Evolutionary conservation across 805 yeast genomes (phyloP).

Genomic region (Danielia reshetovae): DNA sequence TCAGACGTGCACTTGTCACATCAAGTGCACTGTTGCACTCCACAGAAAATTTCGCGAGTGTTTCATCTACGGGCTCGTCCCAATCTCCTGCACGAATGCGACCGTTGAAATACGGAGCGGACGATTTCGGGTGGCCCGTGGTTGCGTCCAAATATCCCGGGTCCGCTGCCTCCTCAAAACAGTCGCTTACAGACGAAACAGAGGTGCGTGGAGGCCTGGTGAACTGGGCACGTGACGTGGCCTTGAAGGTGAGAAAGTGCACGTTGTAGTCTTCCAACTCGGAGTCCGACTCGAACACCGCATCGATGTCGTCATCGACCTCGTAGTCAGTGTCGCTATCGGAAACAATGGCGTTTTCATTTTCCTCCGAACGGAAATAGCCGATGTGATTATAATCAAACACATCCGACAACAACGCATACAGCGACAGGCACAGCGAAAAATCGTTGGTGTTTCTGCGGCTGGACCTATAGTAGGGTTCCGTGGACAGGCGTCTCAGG

Average conservation of each 20-base stretch:
- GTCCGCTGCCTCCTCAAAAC: constrained; percentile 7
- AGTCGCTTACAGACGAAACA: constrained; percentile 7
- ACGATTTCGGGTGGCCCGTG: constrained; percentile 7
- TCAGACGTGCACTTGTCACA: neutral
- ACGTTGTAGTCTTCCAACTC: constrained; percentile 14
- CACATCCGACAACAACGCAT: constrained; percentile 14
- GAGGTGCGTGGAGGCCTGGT: constrained; percentile 9
- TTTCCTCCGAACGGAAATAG: constrained; percentile 1
- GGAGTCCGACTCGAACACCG: constrained; percentile 10
- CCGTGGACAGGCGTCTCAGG: constrained; percentile 14
- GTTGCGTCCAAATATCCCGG: constrained; percentile 1
- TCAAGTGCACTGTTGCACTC: neutral
- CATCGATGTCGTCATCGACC: constrained; percentile 2
- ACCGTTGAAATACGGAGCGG: constrained; percentile 4
- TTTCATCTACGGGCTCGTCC: constrained; percentile 4
- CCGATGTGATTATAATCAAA: constrained; percentile 13
- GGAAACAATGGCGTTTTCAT: constrained; percentile 13
- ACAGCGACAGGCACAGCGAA: constrained; percentile 7
- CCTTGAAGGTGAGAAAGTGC: constrained; percentile 16
- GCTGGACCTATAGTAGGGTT: constrained; percentile 12
- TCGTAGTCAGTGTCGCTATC: constrained; percentile 16
- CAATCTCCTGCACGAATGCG: constrained; percentile 3
- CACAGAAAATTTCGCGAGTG: neutral
- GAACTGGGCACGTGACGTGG: constrained; percentile 13
- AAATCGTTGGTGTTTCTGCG: constrained; percentile 6